phyloP scores from a whole-genome alignment of 73 alveolate genomes.

The Paraurostyla sp. region DNA sequence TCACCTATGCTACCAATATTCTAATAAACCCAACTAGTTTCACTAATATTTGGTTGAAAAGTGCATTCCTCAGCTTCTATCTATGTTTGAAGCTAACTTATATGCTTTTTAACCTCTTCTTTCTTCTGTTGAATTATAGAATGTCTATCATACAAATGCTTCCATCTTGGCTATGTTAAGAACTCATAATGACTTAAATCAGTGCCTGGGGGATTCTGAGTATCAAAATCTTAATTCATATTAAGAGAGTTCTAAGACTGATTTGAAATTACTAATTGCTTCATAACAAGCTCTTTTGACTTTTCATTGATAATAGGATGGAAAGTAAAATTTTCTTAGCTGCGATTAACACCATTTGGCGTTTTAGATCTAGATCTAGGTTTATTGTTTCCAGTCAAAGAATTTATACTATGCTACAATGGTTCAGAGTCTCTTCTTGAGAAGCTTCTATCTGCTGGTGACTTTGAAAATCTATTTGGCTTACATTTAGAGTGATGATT shows the following conservation, averaged over 20 bases:
- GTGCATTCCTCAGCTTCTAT: constrained; percentile 23
- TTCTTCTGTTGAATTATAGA: not conserved
- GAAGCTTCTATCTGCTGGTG: too few species aligned
- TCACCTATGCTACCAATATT: not conserved
- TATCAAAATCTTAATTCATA: too few species aligned
- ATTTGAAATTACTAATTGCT: not conserved
- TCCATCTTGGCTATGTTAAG: constrained; percentile 31
- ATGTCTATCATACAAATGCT: constrained; percentile 4
- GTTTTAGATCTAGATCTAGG: not conserved
- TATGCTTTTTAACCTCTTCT: not conserved
- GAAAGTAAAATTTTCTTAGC: not conserved
- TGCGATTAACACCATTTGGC: not conserved
- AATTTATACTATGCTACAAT: too few species aligned
- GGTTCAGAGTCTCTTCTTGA: too few species aligned
- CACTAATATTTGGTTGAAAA: constrained; percentile 5
- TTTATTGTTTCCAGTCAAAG: not conserved
- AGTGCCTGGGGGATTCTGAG: not conserved
- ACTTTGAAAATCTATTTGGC: constrained; percentile 30
- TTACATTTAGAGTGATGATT: constrained; percentile 1
- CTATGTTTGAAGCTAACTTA: not conserved
- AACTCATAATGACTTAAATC: not conserved
- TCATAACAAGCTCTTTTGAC: not conserved
- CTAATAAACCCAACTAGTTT: constrained; percentile 23
- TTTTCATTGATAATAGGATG: constrained; percentile 49
- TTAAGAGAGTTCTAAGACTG: too few species aligned